Conservation (phyloP, 2,329 filamentous ascomycete genomes). For the Corinectria fuckeliana region DNA sequence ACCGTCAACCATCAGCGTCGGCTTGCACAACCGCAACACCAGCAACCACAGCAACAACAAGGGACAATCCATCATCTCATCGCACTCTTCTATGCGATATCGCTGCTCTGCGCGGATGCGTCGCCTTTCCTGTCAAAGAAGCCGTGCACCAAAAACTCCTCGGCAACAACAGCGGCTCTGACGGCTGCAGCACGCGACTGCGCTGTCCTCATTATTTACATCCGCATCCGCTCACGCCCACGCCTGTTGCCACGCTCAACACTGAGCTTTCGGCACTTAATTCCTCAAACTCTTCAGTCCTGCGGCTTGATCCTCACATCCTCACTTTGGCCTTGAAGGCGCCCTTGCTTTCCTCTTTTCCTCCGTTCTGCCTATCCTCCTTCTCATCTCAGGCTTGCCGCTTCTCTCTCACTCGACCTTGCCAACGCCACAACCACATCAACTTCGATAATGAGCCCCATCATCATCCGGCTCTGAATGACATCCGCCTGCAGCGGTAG, state of each 20-base stretch:
- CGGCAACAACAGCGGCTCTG: constrained; percentile 4
- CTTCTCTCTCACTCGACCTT: constrained; percentile 12
- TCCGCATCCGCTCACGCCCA: constrained; percentile 1
- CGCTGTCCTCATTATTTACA: constrained; percentile 23
- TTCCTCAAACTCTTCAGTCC: not conserved
- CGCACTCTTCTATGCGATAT: not conserved
- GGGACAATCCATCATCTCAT: not conserved
- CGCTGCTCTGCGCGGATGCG: not conserved
- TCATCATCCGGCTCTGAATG: constrained; percentile 30
- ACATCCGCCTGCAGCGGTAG: constrained; percentile 14
- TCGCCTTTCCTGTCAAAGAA: constrained; percentile 2
- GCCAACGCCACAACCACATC: constrained; percentile 26
- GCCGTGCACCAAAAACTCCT: not conserved
- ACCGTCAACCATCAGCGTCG: constrained; percentile 24
- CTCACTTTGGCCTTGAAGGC: not conserved
- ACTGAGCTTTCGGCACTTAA: not conserved
- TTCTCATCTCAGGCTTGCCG: not conserved
- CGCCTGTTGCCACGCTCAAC: not conserved
- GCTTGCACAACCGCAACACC: constrained; percentile 26
- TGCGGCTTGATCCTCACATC: not conserved
- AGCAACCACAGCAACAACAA: not conserved
- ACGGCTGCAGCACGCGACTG: constrained; percentile 15
- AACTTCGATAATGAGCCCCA: constrained; percentile 31
- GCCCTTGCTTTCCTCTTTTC: not conserved
- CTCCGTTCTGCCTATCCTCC: not conserved